These are phyloP conservation scores for Dendrobium catenatum DNA, from an alignment of 106 monocot genomes.

Conservation along the genomic window DNA sequence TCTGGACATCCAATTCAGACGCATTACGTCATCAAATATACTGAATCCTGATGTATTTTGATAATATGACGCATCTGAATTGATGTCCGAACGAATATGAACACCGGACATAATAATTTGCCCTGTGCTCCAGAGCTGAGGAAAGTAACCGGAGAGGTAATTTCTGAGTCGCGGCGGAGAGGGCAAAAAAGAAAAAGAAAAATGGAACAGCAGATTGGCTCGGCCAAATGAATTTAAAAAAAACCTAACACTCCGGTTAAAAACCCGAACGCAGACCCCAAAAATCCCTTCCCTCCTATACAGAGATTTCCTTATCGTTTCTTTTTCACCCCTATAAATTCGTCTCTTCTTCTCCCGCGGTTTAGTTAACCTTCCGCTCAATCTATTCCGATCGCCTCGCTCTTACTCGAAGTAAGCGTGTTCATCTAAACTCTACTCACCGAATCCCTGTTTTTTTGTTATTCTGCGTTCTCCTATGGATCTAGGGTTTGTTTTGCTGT, in stretches of 20 bases:
- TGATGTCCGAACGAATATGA: too few species aligned
- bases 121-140: too few species aligned
- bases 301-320: background rate
- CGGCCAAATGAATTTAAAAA: background rate
- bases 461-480: background rate
- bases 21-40: too few species aligned
- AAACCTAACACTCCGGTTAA: background rate
- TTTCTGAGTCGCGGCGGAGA: too few species aligned
- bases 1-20: too few species aligned
- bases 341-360: background rate
- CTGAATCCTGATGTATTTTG: too few species aligned
- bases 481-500: constrained; percentile 1
- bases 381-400: background rate
- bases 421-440: background rate
- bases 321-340: background rate
- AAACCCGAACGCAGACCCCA: background rate
- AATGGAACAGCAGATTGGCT: background rate
- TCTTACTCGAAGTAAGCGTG: background rate
- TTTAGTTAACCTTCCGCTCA: background rate
- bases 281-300: background rate
- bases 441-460: background rate
- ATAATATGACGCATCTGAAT: too few species aligned
- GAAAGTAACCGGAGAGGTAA: too few species aligned
- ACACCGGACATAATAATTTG: too few species aligned
- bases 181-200: too few species aligned